Evolutionary conservation across 2,329 filamentous ascomycete species (phyloP), one percentile per base, ranked within the genome.

Genomic region (Hypomyces perniciosus): DNA sequence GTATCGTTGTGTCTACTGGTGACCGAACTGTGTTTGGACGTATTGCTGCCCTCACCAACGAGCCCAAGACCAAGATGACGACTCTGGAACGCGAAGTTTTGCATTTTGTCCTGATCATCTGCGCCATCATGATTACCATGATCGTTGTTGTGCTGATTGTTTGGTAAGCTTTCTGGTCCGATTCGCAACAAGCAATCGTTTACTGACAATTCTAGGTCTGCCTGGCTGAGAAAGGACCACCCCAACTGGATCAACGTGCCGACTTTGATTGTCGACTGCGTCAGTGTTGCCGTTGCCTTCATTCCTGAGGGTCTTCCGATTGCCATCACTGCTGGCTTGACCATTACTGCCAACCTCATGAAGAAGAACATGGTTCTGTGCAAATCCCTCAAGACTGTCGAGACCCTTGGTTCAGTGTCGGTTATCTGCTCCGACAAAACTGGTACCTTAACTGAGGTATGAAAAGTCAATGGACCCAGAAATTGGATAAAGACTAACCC

Each of bases 381-480:
- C 80, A 90, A 90, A 68, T 88, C 84, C 0, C 73, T 91, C 43
- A 88, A 88, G 68, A 90, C 86, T 0, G 85, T 89, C 0, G 86
- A 90, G 67, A 90, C 86, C 0, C 75, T 90, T 0, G 86, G 86
- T 1, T 77, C 83, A 0, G 85, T 89, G 1, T 86, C 83, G 0
- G 79, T 88, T 6, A 83, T 90, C 38, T 88, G 86, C 63, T 88
- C 84, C 0, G 86, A 90, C 64, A 90, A 90, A 71, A 90, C 86
- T 0, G 86, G 86, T 4, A 87, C 84, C 0, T 68, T 87, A 50
- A 87, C 84, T 9, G 66, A 71, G 72, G 78, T 65, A 64, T 57
- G 67, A 31, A 41, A 20, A 29, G 26, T 1, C 5, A 41, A 35
- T 28, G 8, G 8, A 44, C 0, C 29, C 4, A 3, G 8, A 20